Percentiles rank a stretch among this genome's conserved stretches.
Evolutionary conservation across 176 grass and related monocot species (phyloP).

Genomic region (Aegilops umbellulata): DNA sequence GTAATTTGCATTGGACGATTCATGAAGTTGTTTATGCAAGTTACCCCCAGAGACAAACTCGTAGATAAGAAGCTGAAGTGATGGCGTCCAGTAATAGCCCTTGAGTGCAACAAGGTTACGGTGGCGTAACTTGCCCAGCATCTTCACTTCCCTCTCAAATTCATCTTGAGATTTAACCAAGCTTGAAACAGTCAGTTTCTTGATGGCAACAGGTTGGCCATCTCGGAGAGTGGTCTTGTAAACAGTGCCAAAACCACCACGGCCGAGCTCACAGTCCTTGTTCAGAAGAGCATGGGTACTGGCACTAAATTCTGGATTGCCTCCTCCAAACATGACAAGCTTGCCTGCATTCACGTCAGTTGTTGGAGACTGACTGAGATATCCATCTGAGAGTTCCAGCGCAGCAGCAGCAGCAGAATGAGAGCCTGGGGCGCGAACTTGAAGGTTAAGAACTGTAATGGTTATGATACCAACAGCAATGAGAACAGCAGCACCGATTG

Average conservation of each 20-base stretch:
- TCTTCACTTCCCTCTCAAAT: conserved; percentile 96
- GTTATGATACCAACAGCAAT: conserved; percentile 90
- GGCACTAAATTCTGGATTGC: conserved; percentile 91
- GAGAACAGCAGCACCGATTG: conserved; percentile 82
- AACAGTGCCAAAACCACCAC: conserved; percentile 95
- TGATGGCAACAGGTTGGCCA: conserved; percentile 88
- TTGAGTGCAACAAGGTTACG: conserved; percentile 76
- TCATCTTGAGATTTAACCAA: conserved; percentile 98
- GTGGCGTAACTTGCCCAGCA: conserved; percentile 81
- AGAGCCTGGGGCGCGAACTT: conserved; percentile 48
- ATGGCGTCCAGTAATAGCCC: conserved; percentile 98
- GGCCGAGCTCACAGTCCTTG: conserved; percentile 97
- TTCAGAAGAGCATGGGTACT: conserved; percentile 87
- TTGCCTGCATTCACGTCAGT: conserved; percentile 83
- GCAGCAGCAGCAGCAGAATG: conserved; percentile 50
- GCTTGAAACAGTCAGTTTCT: conserved; percentile 98
- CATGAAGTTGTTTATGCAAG: conserved; percentile 82
- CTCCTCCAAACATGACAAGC: conserved; percentile 94
- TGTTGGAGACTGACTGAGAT: conserved; percentile 81
- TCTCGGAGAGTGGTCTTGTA: conserved; percentile 84
- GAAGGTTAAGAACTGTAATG: conserved; percentile 82
- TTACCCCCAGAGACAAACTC: conserved; percentile 91
- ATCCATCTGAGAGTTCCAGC: conserved; percentile 79
- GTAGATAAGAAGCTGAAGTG: conserved; percentile 94
- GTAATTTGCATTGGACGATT: conserved; percentile 59